Evolutionary conservation across 768 basidiomycete species (phyloP).

Genomic region (Clavaria fumosa): DNA sequence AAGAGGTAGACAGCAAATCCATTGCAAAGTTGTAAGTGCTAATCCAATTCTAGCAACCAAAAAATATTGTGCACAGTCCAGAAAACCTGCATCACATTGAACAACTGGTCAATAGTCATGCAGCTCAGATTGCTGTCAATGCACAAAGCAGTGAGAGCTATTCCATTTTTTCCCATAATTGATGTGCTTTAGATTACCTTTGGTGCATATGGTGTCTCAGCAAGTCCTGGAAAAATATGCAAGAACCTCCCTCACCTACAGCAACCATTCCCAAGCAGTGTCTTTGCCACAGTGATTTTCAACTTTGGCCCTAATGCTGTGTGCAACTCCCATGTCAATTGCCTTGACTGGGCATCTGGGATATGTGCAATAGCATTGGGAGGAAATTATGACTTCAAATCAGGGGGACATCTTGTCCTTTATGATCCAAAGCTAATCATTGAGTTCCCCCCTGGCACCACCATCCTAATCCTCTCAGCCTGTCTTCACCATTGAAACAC

Average conservation of each 20-base stretch:
- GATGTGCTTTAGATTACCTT: too few species aligned
- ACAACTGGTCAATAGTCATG: too few species aligned
- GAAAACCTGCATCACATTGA: too few species aligned
- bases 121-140: too few species aligned
- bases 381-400: constrained; percentile 8
- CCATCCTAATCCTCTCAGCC: constrained; percentile 12
- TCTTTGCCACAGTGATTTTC: constrained; percentile 1
- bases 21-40: too few species aligned
- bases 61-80: too few species aligned
- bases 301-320: constrained; percentile 3
- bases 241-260: constrained; percentile 3
- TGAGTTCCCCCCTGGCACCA: constrained; percentile 11
- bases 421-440: constrained; percentile 10
- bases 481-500: constrained; percentile 8
- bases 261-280: neutral
- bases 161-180: too few species aligned
- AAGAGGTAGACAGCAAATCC: too few species aligned
- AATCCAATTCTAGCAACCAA: too few species aligned
- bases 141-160: too few species aligned
- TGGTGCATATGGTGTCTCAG: too few species aligned
- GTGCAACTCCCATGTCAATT: neutral
- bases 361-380: constrained; percentile 4
- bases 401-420: constrained; percentile 13
- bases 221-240: too few species aligned
- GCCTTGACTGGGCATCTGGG: neutral